These are phyloP conservation scores for Euclidium syriacum DNA, from an alignment of 345 rosid species.

Conservation along the genomic window DNA sequence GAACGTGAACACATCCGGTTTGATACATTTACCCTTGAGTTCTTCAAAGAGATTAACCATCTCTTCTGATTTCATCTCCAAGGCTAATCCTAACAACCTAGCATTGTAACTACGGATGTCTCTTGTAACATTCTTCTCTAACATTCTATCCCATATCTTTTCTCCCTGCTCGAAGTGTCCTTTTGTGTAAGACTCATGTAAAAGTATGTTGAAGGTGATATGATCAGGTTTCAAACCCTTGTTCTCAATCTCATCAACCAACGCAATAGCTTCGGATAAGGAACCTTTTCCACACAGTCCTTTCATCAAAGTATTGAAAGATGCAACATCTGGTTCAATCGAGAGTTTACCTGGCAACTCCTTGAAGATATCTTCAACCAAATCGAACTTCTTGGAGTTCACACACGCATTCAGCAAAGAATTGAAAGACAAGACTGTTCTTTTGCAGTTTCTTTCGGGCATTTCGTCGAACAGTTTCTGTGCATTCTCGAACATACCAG, in stretches of 20 bases:
- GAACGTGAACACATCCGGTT: slow-evolving; percentile 42
- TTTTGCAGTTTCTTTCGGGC: slow-evolving; percentile 44
- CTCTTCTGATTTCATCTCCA: slow-evolving; percentile 36
- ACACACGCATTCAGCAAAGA: slow-evolving; percentile 54
- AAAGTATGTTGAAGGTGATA: slow-evolving; percentile 53
- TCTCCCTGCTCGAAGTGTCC: slow-evolving; percentile 52
- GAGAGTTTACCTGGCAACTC: slow-evolving; percentile 45
- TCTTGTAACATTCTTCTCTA: slow-evolving; percentile 37
- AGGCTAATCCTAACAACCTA: slow-evolving; percentile 45
- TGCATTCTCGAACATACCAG: slow-evolving; percentile 62
- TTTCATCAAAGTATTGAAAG: slow-evolving; percentile 53
- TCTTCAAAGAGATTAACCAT: slow-evolving; percentile 38
- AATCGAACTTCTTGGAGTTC: slow-evolving; percentile 45
- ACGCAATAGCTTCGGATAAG: slow-evolving; percentile 34
- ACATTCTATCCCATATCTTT: slow-evolving; percentile 51
- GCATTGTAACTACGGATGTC: slow-evolving; percentile 56
- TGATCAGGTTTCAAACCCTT: slow-evolving; percentile 43
- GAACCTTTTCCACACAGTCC: slow-evolving; percentile 51
- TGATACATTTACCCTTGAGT: slow-evolving; percentile 36
- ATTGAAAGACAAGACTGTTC: slow-evolving; percentile 57
- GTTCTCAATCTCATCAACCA: slow-evolving; percentile 57
- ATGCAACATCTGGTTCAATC: slow-evolving; percentile 43
- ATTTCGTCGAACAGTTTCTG: slow-evolving; percentile 76
- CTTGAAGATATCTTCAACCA: slow-evolving; percentile 35
- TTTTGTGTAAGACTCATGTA: slow-evolving; percentile 39